phyloP scores from a whole-genome alignment of 495 filamentous ascomycete genomes.

The Hyaloscypha bicolor region DNA sequence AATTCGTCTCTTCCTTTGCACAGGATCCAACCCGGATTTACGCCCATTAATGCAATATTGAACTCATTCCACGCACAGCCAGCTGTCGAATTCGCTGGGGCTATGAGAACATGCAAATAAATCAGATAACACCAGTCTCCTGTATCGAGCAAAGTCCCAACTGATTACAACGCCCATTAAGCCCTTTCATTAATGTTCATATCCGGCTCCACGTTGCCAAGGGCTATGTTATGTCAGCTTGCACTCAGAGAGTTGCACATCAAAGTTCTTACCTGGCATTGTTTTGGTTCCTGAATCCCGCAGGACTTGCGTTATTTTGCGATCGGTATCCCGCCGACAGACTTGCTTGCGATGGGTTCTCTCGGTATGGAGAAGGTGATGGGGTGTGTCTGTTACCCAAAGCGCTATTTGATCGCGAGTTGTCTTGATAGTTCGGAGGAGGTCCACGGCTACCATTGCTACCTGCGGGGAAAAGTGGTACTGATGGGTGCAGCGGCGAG shows the following conservation, averaged over 20 bases:
- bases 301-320: slow-evolving; percentile 39
- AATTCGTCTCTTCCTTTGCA: slow-evolving; percentile 15
- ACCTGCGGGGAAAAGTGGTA: slow-evolving; percentile 58
- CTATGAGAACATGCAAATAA: slow-evolving; percentile 27
- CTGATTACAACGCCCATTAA: slow-evolving; percentile 32
- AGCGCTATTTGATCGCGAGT: slow-evolving; percentile 15
- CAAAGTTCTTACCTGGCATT: slow-evolving; percentile 49
- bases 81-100: slow-evolving; percentile 12
- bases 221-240: slow-evolving; percentile 41
- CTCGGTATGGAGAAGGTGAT: slow-evolving; percentile 24
- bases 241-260: not conserved
- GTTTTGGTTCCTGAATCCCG: slow-evolving; percentile 40
- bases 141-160: slow-evolving; percentile 16
- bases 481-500: slow-evolving; percentile 65
- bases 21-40: slow-evolving; percentile 19
- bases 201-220: slow-evolving; percentile 59
- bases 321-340: slow-evolving; percentile 33
- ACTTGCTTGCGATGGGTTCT: slow-evolving; percentile 24
- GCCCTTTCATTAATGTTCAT: slow-evolving; percentile 42
- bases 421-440: slow-evolving; percentile 25
- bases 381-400: slow-evolving; percentile 13
- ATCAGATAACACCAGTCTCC: slow-evolving; percentile 33
- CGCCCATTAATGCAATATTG: slow-evolving; percentile 19
- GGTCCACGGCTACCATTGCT: slow-evolving; percentile 19
- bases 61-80: slow-evolving; percentile 29